Evolutionary conservation across 371 early-diverging fungal species (phyloP).

Genomic region (Mucor ambiguus): DNA sequence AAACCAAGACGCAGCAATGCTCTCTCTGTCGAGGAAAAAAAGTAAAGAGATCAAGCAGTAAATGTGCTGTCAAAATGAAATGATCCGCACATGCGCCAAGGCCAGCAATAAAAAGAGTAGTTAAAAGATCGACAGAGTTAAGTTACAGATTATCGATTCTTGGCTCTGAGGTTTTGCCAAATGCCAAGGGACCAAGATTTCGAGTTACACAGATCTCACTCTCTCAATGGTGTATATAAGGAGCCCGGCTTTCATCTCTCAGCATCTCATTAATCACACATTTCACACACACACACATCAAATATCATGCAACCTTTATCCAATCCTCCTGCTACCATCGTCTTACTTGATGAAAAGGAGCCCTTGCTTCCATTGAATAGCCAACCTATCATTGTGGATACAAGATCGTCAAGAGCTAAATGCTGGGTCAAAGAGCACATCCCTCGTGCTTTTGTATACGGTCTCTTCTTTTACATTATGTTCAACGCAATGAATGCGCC

Average conservation of each 20-base stretch:
- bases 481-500: background rate
- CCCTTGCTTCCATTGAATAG: slow-evolving; percentile 8
- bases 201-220: background rate
- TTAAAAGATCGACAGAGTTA: background rate
- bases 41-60: background rate
- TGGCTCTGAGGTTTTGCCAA: background rate
- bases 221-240: background rate
- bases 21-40: background rate
- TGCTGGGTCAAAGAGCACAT: background rate
- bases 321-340: slow-evolving; percentile 1
- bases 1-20: background rate
- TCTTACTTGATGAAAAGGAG: slow-evolving; percentile 2
- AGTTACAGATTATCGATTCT: background rate
- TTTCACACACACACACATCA: background rate
- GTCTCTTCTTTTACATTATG: background rate
- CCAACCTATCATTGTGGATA: background rate
- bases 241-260: no score
- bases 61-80: background rate
- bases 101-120: background rate
- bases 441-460: background rate
- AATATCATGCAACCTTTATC: background rate
- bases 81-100: background rate
- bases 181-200: slow-evolving; percentile 10
- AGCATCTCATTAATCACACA: background rate
- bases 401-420: background rate